phyloP scores from a whole-genome alignment of 306 rosid species.

The Ochetophila trinervis region DNA sequence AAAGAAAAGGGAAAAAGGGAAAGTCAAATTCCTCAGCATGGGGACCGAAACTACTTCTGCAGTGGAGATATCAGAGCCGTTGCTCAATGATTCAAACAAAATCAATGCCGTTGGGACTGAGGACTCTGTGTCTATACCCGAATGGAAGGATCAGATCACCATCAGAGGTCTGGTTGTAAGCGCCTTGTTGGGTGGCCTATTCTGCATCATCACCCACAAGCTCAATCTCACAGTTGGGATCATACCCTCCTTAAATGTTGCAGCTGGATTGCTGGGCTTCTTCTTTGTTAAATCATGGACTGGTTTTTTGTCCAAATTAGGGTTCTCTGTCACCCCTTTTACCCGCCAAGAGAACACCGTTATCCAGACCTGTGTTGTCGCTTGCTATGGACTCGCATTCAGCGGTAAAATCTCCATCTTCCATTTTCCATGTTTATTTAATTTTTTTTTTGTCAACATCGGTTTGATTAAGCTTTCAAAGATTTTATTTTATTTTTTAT shows the following conservation, averaged over 20 bases:
- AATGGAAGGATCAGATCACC: conserved; percentile 89
- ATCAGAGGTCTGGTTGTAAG: conserved; percentile 77
- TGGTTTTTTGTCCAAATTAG: conserved; percentile 44
- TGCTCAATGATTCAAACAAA: conserved; percentile 33
- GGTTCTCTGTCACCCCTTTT: conserved; percentile 54
- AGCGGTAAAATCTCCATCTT: conserved; percentile 46
- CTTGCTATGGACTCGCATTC: conserved; percentile 92
- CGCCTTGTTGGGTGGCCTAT: conserved; percentile 57
- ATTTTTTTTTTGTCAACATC: no score
- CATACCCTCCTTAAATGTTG: conserved; percentile 85
- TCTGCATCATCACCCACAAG: conserved; percentile 86
- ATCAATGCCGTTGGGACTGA: conserved; percentile 21
- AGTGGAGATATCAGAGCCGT: conserved; percentile 53
- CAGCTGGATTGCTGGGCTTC: conserved; percentile 82
- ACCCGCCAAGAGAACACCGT: conserved; percentile 92
- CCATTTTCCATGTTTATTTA: background rate
- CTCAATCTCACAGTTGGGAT: conserved; percentile 90
- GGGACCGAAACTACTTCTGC: conserved; percentile 44
- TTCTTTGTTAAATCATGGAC: conserved; percentile 88
- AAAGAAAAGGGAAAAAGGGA: no score
- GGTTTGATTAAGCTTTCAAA: no score
- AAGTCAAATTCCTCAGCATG: conserved; percentile 25
- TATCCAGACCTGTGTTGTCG: conserved; percentile 96
- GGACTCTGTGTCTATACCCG: conserved; percentile 43
- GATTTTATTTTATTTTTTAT: no score